A percentile compares a stretch with the other conserved stretches of the same genome.
Evolutionary conservation across 208 protist genomes (phyloP).

Genomic region (Leishmania martiniquensis): DNA sequence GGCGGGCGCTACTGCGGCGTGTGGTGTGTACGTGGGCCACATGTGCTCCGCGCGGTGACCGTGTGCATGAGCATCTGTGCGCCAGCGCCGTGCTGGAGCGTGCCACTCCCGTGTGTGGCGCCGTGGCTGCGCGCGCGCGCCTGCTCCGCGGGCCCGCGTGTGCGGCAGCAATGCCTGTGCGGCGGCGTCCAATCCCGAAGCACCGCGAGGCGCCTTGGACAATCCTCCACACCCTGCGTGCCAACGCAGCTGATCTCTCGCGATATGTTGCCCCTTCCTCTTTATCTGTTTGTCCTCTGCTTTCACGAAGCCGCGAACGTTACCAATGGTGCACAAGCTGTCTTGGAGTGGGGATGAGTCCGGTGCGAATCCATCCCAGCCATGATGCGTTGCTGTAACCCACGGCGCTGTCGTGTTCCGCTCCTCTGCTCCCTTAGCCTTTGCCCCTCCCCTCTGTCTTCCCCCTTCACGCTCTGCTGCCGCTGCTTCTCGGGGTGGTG

Average conservation of each 20-base stretch:
- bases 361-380: background rate
- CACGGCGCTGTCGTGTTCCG: background rate
- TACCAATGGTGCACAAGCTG: background rate
- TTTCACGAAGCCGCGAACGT: background rate
- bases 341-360: background rate
- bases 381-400: background rate
- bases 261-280: background rate
- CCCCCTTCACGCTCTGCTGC: background rate
- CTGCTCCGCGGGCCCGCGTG: conserved; percentile 15
- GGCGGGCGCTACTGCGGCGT: conserved; percentile 4
- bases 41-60: conserved; percentile 9
- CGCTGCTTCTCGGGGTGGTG: background rate
- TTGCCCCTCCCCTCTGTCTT: background rate
- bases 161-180: conserved; percentile 34
- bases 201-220: conserved; percentile 24
- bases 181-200: conserved; percentile 23
- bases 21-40: conserved; percentile 5
- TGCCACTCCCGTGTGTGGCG: conserved; percentile 15
- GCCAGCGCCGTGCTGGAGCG: conserved; percentile 1
- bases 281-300: background rate
- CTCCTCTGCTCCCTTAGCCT: background rate
- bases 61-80: conserved; percentile 10
- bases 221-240: conserved; percentile 19
- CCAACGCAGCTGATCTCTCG: conserved; percentile 31
- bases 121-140: conserved; percentile 24